phyloP scores from a whole-genome alignment of 805 yeast species.

The Pichia occidentalis region DNA sequence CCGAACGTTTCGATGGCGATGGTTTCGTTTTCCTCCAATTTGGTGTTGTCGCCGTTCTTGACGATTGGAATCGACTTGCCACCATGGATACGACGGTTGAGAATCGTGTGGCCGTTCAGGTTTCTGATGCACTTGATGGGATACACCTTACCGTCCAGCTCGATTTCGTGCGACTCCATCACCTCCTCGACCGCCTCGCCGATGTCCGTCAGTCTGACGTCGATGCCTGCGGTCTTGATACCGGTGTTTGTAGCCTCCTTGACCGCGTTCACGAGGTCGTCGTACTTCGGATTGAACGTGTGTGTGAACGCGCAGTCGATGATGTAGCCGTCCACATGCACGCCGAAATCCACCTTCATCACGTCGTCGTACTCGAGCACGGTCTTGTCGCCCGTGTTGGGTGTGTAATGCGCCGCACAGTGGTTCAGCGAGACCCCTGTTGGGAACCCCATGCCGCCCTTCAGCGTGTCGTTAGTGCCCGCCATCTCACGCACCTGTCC shows the following conservation, averaged over 20 bases:
- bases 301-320: constrained; percentile 94
- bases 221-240: constrained; percentile 87
- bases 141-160: constrained; percentile 74
- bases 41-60: constrained; percentile 85
- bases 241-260: constrained; percentile 93
- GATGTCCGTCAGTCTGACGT: constrained; percentile 88
- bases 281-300: constrained; percentile 80
- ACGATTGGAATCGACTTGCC: constrained; percentile 97
- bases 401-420: constrained; percentile 97
- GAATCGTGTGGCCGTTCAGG: constrained; percentile 90
- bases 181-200: constrained; percentile 96
- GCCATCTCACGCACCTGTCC: constrained; percentile 71
- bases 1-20: constrained; percentile 99
- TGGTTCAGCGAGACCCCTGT: constrained; percentile 93
- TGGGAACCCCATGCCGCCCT: constrained; percentile 95
- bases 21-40: constrained; percentile 98
- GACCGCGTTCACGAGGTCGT: constrained; percentile 75
- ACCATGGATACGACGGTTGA: constrained; percentile 78
- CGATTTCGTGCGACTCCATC: constrained; percentile 95
- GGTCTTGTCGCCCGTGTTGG: constrained; percentile 88
- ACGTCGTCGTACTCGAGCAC: constrained; percentile 82
- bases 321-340: constrained; percentile 90
- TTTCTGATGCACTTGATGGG: constrained; percentile 88
- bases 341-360: constrained; percentile 95
- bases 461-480: constrained; percentile 47